Percentiles rank a stretch among this genome's conserved stretches.
Evolutionary conservation across 2,329 filamentous ascomycete genomes (phyloP).

Genomic region (Dissoconium aciculare): DNA sequence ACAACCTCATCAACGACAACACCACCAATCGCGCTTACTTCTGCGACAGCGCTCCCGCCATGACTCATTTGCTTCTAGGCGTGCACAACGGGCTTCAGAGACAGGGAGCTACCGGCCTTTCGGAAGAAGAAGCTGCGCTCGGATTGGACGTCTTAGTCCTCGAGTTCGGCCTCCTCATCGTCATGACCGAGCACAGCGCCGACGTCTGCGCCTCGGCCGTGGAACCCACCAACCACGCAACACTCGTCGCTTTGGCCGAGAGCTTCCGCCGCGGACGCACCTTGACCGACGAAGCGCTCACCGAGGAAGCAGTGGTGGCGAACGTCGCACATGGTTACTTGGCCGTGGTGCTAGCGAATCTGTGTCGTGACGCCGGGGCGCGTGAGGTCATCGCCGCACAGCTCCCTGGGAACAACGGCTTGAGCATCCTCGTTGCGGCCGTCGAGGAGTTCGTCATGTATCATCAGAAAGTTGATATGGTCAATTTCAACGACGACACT

Average conservation of each 20-base stretch:
- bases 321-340: conserved; percentile 81
- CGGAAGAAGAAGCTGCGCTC: conserved; percentile 22
- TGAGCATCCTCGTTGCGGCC: conserved; percentile 39
- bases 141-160: conserved; percentile 58
- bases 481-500: conserved; percentile 34
- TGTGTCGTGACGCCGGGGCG: conserved; percentile 46
- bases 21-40: conserved; percentile 53
- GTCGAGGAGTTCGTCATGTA: conserved; percentile 48
- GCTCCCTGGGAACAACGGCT: conserved; percentile 32
- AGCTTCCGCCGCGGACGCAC: conserved; percentile 19
- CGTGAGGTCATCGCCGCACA: conserved; percentile 20
- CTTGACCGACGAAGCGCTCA: conserved; percentile 42
- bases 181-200: conserved; percentile 66
- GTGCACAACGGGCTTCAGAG: conserved; percentile 13
- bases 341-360: conserved; percentile 66
- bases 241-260: conserved; percentile 14
- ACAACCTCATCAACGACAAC: conserved; percentile 79
- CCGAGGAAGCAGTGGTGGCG: conserved; percentile 54
- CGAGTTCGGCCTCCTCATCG: conserved; percentile 69
- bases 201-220: conserved; percentile 29
- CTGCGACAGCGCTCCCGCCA: conserved; percentile 36
- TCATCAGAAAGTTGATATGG: conserved; percentile 43
- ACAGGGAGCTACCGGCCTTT: background rate
- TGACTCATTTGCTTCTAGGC: conserved; percentile 25
- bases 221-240: conserved; percentile 4